A percentile compares a stretch with the other conserved stretches of the same genome.
phyloP scores from a whole-genome alignment of 176 grass and related monocot genomes.

The Phragmites australis region DNA sequence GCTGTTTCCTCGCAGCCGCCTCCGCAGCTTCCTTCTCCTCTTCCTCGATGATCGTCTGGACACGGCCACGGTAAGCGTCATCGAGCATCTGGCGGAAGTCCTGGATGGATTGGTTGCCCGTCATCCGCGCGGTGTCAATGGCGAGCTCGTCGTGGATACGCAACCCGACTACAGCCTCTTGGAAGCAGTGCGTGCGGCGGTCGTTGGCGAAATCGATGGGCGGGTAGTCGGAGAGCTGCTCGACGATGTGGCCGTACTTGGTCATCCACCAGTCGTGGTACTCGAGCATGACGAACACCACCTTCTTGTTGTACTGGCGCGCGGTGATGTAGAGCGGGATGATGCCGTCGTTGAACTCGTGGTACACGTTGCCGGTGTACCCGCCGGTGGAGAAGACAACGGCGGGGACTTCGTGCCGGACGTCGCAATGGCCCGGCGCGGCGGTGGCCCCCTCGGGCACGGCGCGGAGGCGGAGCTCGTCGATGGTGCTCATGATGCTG shows the following conservation, averaged over 20 bases:
- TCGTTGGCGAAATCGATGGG: constrained; percentile 63
- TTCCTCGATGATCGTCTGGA: constrained; percentile 41
- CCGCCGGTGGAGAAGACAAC: constrained; percentile 87
- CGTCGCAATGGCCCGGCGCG: constrained; percentile 30
- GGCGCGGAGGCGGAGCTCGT: constrained; percentile 61
- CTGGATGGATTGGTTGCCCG: constrained; percentile 34
- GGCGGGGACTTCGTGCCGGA: constrained; percentile 54
- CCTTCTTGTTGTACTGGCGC: constrained; percentile 48
- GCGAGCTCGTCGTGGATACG: constrained; percentile 79
- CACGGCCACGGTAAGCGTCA: constrained; percentile 52
- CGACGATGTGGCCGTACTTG: constrained; percentile 57
- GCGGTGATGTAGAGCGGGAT: constrained; percentile 87
- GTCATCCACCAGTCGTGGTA: constrained; percentile 84
- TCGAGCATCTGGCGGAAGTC: constrained; percentile 69
- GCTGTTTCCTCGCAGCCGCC: background rate
- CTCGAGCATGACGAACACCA: constrained; percentile 74
- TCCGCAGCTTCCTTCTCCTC: constrained; percentile 14
- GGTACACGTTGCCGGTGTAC: constrained; percentile 89
- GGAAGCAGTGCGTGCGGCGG: constrained; percentile 72
- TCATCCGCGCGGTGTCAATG: constrained; percentile 50
- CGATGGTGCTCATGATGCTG: constrained; percentile 73
- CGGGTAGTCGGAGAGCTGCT: constrained; percentile 56
- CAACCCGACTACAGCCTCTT: constrained; percentile 61
- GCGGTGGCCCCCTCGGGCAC: background rate
- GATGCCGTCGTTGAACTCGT: constrained; percentile 90